Conservation (phyloP, 2,329 filamentous ascomycete species). For the Epichloe bromicola region DNA sequence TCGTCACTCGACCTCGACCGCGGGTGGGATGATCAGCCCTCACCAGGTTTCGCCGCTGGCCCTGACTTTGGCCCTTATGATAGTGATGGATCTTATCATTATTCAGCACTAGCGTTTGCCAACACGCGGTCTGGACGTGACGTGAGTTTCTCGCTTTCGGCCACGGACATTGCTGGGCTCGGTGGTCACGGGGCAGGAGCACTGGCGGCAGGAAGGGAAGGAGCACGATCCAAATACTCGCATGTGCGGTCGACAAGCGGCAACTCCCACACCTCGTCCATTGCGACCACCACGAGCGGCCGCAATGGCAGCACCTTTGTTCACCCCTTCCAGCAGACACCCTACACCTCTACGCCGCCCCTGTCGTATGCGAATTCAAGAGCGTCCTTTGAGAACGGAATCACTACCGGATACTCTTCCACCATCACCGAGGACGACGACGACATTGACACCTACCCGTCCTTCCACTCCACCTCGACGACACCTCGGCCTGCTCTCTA, state of each 20-base stretch:
- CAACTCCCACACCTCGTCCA: conserved; percentile 39
- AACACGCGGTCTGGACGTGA: conserved; percentile 18
- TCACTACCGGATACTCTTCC: conserved; percentile 30
- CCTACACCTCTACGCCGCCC: conserved; percentile 46
- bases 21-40: conserved; percentile 40
- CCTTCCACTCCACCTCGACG: conserved; percentile 7
- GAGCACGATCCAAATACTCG: conserved; percentile 26
- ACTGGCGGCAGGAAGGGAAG: conserved; percentile 3
- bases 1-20: conserved; percentile 47
- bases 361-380: conserved; percentile 45
- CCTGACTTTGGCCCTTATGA: conserved; percentile 15
- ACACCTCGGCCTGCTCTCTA: conserved; percentile 3
- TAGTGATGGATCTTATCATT: conserved; percentile 13
- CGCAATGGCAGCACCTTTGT: conserved; percentile 38
- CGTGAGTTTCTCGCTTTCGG: conserved; percentile 32
- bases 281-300: conserved; percentile 40
- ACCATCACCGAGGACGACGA: conserved; percentile 42
- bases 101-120: conserved; percentile 2
- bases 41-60: conserved; percentile 5
- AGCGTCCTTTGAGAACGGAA: conserved; percentile 33
- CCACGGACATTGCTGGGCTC: conserved; percentile 18
- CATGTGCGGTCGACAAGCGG: conserved; percentile 47
- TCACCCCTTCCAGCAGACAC: conserved; percentile 53
- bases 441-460: conserved; percentile 12
- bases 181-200: background rate